Percentiles rank a stretch among this genome's conserved stretches.
These are phyloP conservation scores for Exserohilum rostratum DNA, from an alignment of 2,329 filamentous ascomycete species.

Conservation along the genomic window DNA sequence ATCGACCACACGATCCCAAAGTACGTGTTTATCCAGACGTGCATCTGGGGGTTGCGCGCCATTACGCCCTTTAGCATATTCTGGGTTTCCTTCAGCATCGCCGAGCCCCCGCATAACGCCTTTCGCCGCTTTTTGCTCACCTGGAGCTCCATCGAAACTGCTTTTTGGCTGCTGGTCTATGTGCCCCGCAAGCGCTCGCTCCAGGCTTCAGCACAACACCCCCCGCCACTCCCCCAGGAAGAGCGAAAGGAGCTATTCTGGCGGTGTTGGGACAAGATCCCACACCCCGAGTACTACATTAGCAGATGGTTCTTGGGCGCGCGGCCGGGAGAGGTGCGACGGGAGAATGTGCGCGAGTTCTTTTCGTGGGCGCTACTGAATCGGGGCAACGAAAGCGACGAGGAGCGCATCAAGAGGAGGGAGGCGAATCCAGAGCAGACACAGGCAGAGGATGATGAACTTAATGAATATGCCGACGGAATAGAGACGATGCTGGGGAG, in stretches of 20 bases:
- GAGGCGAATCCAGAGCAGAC: conserved; percentile 25
- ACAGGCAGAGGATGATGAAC: conserved; percentile 53
- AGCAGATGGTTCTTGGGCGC: conserved; percentile 71
- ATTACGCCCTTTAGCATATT: conserved; percentile 58
- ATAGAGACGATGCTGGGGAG: conserved; percentile 61
- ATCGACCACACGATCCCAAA: conserved; percentile 48
- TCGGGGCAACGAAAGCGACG: conserved; percentile 48
- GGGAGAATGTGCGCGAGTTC: conserved; percentile 73
- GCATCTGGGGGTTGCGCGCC: conserved; percentile 56
- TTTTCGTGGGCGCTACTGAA: conserved; percentile 72
- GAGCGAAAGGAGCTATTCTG: conserved; percentile 63
- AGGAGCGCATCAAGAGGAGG: conserved; percentile 17
- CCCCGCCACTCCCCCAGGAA: conserved; percentile 51
- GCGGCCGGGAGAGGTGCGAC: conserved; percentile 60
- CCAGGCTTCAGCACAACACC: conserved; percentile 60
- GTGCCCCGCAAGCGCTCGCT: conserved; percentile 59
- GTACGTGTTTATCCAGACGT: conserved; percentile 56
- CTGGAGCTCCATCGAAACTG: conserved; percentile 58
- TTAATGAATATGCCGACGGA: conserved; percentile 61
- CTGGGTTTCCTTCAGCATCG: conserved; percentile 50
- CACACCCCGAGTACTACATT: conserved; percentile 63
- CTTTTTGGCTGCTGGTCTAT: conserved; percentile 62
- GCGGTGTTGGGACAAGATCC: conserved; percentile 61
- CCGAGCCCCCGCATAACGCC: conserved; percentile 40
- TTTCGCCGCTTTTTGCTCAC: conserved; percentile 47